Conservation (phyloP, 208 protist genomes). For the Perkinsela sp. region DNA sequence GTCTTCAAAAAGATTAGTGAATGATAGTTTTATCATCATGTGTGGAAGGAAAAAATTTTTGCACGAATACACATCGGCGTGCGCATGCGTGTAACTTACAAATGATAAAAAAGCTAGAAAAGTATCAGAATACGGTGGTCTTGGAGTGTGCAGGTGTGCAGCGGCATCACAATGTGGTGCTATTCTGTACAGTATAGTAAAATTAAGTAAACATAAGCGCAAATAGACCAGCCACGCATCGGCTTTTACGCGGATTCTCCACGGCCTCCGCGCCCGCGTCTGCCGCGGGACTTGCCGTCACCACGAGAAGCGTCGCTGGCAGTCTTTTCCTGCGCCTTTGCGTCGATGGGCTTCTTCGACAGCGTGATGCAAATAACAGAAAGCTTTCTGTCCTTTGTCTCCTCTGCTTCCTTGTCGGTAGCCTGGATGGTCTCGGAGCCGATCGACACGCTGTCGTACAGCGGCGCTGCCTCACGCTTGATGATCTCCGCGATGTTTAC, state of each 20-base stretch:
- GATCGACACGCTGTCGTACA: neutral
- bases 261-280: neutral
- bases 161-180: too few species aligned
- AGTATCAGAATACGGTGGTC: too few species aligned
- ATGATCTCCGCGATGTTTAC: neutral
- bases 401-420: neutral
- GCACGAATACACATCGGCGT: too few species aligned
- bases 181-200: too few species aligned
- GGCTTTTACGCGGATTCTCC: neutral
- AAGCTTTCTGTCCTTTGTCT: neutral
- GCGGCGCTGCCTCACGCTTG: neutral
- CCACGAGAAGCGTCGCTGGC: neutral
- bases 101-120: too few species aligned
- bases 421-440: neutral
- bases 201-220: too few species aligned
- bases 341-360: neutral
- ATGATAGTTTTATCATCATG: too few species aligned
- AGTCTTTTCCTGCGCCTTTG: neutral
- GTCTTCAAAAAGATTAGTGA: too few species aligned
- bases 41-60: too few species aligned
- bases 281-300: neutral
- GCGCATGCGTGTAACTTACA: too few species aligned
- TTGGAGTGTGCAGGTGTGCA: too few species aligned
- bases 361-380: neutral
- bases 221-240: too few species aligned